A percentile compares a stretch with the other conserved stretches of the same genome.
Evolutionary conservation across 2,329 filamentous ascomycete genomes (phyloP).

Genomic region (Aureobasidium sp.): DNA sequence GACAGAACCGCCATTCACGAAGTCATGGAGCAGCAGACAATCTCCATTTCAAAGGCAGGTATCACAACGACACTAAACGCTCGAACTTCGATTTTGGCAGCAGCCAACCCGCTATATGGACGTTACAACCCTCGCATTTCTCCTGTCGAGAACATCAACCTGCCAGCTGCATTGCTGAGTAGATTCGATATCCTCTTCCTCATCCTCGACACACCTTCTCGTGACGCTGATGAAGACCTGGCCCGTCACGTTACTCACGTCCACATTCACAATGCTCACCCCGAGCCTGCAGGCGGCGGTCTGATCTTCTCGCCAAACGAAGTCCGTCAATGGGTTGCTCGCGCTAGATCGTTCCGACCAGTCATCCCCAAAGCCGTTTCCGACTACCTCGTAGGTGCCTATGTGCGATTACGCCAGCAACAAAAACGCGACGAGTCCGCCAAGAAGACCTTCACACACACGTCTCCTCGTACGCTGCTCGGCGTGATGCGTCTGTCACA

Average conservation of each 20-base stretch:
- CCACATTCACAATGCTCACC: conserved; percentile 93
- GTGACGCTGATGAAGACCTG: conserved; percentile 85
- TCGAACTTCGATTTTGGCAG: conserved; percentile 87
- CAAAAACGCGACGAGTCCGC: conserved; percentile 86
- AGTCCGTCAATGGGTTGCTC: conserved; percentile 91
- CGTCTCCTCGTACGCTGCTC: conserved; percentile 85
- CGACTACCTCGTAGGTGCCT: conserved; percentile 95
- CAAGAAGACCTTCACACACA: conserved; percentile 90
- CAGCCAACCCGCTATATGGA: conserved; percentile 93
- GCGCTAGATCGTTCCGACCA: conserved; percentile 82
- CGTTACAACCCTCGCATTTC: conserved; percentile 97
- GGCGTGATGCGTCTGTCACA: conserved; percentile 90
- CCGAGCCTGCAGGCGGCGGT: conserved; percentile 57
- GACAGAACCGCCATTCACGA: conserved; percentile 69
- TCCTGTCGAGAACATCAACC: conserved; percentile 97
- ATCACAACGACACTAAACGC: conserved; percentile 89
- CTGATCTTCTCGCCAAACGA: conserved; percentile 89
- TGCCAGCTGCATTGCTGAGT: conserved; percentile 91
- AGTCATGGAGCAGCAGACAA: conserved; percentile 76
- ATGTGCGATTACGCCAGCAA: conserved; percentile 86
- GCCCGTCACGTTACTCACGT: conserved; percentile 94
- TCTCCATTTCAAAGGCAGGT: conserved; percentile 70
- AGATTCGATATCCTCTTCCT: conserved; percentile 97
- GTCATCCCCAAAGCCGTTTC: conserved; percentile 77
- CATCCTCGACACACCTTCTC: conserved; percentile 86